A percentile compares a stretch with the other conserved stretches of the same genome.
These are phyloP conservation scores for Artemisia annua DNA, from an alignment of 129 eudicot species.

Conservation along the genomic window DNA sequence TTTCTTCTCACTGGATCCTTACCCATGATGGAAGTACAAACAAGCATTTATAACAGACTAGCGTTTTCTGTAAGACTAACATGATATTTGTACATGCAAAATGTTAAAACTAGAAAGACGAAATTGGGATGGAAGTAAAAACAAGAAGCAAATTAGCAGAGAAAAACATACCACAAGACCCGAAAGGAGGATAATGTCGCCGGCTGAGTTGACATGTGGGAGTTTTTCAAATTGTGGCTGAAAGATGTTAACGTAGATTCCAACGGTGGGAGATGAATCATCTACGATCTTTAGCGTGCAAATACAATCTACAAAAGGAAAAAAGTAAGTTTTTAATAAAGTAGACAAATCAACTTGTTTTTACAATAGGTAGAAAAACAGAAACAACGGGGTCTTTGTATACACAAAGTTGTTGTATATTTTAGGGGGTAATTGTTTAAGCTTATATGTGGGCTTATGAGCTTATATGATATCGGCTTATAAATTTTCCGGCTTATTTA, in stretches of 20 bases:
- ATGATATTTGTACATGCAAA: not conserved
- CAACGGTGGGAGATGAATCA: conserved; percentile 52
- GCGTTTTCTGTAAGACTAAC: not conserved
- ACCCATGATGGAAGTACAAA: not conserved
- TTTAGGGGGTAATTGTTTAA: too few relatives aligned
- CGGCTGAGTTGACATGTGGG: conserved; percentile 58
- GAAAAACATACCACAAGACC: conserved; percentile 77
- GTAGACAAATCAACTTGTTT: too few relatives aligned
- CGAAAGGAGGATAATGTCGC: conserved; percentile 72
- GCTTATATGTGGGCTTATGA: too few relatives aligned
- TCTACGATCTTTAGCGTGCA: conserved; percentile 65
- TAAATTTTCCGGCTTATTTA: too few relatives aligned
- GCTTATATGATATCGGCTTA: too few relatives aligned
- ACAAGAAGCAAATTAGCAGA: too few relatives aligned
- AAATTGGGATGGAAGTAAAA: not conserved
- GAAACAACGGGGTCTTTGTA: not conserved
- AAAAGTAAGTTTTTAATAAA: too few relatives aligned
- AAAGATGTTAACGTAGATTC: conserved; percentile 62
- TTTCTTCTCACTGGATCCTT: too few relatives aligned
- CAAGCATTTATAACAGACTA: too few relatives aligned
- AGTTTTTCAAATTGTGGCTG: conserved; percentile 72
- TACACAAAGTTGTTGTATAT: too few relatives aligned
- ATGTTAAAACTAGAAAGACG: not conserved
- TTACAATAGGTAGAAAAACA: too few relatives aligned
- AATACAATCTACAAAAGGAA: conserved; percentile 55